A percentile compares a stretch with the other conserved stretches of the same genome.
These are phyloP conservation scores for Pseudognaphalium luteoalbum DNA, from an alignment of 129 eudicot species.

Conservation along the genomic window DNA sequence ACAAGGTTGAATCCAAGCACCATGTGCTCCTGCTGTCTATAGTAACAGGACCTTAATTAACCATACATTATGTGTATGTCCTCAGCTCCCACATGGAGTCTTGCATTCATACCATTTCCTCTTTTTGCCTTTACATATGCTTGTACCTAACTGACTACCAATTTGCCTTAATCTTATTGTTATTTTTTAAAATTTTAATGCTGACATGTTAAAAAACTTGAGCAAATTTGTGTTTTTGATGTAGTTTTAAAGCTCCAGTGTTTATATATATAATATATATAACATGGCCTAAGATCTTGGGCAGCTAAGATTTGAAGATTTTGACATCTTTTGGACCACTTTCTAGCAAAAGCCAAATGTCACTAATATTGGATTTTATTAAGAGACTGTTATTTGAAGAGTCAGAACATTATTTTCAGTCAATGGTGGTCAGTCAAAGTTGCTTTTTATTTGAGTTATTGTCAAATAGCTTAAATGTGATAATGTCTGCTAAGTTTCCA, in stretches of 20 bases:
- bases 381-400: slow-evolving; percentile 11
- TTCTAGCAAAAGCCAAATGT: slow-evolving; percentile 12
- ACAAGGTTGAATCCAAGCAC: slow-evolving; percentile 30
- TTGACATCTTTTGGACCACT: slow-evolving; percentile 23
- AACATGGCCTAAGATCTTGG: slow-evolving; percentile 6
- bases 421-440: slow-evolving; percentile 22
- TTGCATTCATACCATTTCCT: slow-evolving; percentile 34
- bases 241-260: slow-evolving; percentile 3
- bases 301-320: slow-evolving; percentile 4
- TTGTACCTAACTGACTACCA: slow-evolving; percentile 10
- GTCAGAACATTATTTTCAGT: slow-evolving; percentile 24
- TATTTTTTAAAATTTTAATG: not conserved
- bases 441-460: slow-evolving; percentile 26
- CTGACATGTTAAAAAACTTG: not conserved
- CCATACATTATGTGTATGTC: slow-evolving; percentile 17
- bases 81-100: slow-evolving; percentile 31
- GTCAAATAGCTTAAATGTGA: slow-evolving; percentile 30
- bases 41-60: slow-evolving; percentile 23
- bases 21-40: slow-evolving; percentile 40
- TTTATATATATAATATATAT: not conserved
- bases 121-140: slow-evolving; percentile 26
- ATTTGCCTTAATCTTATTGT: not conserved
- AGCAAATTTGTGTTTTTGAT: not conserved
- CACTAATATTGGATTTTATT: slow-evolving; percentile 1
- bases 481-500: slow-evolving; percentile 27